Evolutionary conservation across 495 filamentous ascomycete species (phyloP).

Genomic region (Hyphodiscus hymeniophilus): DNA sequence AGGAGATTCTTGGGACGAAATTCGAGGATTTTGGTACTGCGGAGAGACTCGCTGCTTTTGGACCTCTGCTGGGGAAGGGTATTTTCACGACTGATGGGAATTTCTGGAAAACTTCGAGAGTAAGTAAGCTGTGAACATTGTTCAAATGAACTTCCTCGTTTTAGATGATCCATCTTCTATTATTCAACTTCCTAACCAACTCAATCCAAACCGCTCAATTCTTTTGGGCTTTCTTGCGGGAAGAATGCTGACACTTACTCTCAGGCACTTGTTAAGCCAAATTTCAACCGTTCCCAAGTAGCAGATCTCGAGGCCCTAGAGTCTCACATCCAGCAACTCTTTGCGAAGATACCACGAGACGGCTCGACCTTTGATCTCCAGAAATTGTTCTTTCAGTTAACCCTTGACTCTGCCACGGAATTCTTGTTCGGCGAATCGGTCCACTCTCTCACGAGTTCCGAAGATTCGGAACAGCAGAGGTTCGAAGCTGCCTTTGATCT

Average conservation of each 20-base stretch:
- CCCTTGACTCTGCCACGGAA: conserved; percentile 63
- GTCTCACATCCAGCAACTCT: conserved; percentile 46
- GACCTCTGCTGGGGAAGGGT: conserved; percentile 45
- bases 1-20: conserved; percentile 56
- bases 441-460: conserved; percentile 25
- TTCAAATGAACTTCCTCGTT: not conserved
- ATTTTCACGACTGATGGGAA: conserved; percentile 65
- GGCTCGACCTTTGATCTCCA: conserved; percentile 53
- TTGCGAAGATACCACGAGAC: conserved; percentile 37
- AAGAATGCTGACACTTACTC: not conserved
- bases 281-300: conserved; percentile 42
- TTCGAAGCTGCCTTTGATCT: conserved; percentile 17
- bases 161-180: too few species aligned
- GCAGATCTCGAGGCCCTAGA: conserved; percentile 46
- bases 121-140: conserved; percentile 4
- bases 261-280: conserved; percentile 33
- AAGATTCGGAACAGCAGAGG: conserved; percentile 10
- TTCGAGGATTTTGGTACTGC: conserved; percentile 51
- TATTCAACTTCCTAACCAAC: too few species aligned
- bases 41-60: conserved; percentile 32
- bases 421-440: conserved; percentile 60
- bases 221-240: too few species aligned
- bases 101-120: conserved; percentile 48
- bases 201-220: too few species aligned
- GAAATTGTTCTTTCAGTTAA: conserved; percentile 55